Percentiles rank a stretch among this genome's conserved stretches.
These are phyloP conservation scores for Erodium trifolium DNA, from an alignment of 441 rosid genomes.

Conservation along the genomic window DNA sequence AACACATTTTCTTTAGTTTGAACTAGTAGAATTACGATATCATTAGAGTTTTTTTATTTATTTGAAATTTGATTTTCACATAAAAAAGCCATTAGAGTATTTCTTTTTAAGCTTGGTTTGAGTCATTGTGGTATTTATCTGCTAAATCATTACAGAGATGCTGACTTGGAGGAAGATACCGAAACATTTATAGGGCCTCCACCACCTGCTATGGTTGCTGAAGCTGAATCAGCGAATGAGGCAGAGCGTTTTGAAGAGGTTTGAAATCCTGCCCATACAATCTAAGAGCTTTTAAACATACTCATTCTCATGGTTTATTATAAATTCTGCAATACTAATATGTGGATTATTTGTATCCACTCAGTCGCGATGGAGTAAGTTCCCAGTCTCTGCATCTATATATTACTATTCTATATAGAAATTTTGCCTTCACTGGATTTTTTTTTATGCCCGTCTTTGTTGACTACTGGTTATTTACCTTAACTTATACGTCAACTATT, in stretches of 20 bases:
- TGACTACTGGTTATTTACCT: not conserved
- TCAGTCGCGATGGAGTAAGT: too few relatives aligned
- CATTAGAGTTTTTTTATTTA: too few relatives aligned
- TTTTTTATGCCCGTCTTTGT: too few relatives aligned
- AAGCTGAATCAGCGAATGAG: slow-evolving; percentile 81
- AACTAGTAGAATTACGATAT: not conserved
- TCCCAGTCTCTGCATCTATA: too few relatives aligned
- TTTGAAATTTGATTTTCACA: not conserved
- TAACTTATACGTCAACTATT: not conserved
- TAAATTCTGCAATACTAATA: not conserved
- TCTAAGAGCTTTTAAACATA: slow-evolving; percentile 13
- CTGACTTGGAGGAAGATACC: slow-evolving; percentile 74
- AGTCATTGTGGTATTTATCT: slow-evolving; percentile 13
- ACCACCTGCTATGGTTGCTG: slow-evolving; percentile 84
- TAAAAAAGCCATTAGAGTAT: not conserved
- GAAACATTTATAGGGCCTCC: slow-evolving; percentile 81
- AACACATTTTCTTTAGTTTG: slow-evolving; percentile 5
- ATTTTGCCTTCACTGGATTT: too few relatives aligned
- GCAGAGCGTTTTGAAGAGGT: slow-evolving; percentile 98
- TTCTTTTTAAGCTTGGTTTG: not conserved
- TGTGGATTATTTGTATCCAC: not conserved
- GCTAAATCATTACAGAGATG: slow-evolving; percentile 46
- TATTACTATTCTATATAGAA: too few relatives aligned
- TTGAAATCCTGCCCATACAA: slow-evolving; percentile 19
- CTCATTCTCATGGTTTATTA: slow-evolving; percentile 1